Base-by-base conservation (phyloP, 805 yeast species). In the Phaffomyces antillensis region DNA sequence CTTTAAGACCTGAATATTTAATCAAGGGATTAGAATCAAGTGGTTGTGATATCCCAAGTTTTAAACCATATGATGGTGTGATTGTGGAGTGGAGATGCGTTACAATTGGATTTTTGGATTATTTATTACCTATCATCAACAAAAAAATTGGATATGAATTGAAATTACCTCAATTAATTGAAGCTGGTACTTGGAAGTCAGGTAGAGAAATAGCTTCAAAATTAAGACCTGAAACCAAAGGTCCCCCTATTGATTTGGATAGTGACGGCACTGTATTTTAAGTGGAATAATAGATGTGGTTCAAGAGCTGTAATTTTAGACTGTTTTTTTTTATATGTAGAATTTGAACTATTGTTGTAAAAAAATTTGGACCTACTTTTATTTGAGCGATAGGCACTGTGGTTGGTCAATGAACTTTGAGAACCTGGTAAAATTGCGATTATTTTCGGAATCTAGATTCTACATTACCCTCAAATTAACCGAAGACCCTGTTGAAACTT, bases 21-120 rank as follows among this genome's bases (percentile, higher is more conserved):
- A 45, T 54, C 18, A 49, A 59, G 37, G 83, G 81, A 0, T 48
- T 74, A 11, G 51, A 52, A 7, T 52, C 56, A 3, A 59, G 61
- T 0, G 49, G 57, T 7, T 51, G 61, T 13, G 51, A 52, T 0
- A 65, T 76, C 20, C 84, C 85, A 34, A 64, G 74, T 3, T 80
- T 70, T 51, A 58, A 59, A 0, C 81, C 83, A 2, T 71, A 68
- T 26, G 78, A 77, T 52, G 84, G 81, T 40, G 74, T 71, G 18
- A 78, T 81, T 45, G 81, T 80, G 12, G 86, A 80, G 55, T 80
- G 86, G 86, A 70, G 86, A 56, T 77, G 83, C 30, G 63, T 71
- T 41, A 80, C 82, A 0, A 73, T 80, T 36, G 79, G 79, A 6
- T 63, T 79, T 34, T 60, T 80, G 39, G 86, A 80, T 54, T 58